Evolutionary conservation across 192 early-diverging fungal genomes (phyloP).

Genomic region (Linnemannia schmuckeri): DNA sequence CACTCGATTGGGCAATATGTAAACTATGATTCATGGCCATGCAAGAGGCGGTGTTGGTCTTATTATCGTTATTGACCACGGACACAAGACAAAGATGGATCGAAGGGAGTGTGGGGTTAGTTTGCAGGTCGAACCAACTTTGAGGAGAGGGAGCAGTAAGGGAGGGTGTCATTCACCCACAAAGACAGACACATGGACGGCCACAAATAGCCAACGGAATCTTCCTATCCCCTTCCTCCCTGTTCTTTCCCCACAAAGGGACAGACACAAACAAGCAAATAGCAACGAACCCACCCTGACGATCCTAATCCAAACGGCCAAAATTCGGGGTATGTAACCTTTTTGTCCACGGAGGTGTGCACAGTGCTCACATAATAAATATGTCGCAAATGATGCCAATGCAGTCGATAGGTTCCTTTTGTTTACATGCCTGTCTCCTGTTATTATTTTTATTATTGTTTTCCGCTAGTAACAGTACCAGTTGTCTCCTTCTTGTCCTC

Average conservation of each 20-base stretch:
- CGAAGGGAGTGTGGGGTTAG: background rate
- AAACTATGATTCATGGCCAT: background rate
- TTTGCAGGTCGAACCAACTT: background rate
- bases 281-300: background rate
- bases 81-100: background rate
- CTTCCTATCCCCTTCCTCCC: background rate
- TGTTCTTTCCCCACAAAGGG: background rate
- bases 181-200: too few species aligned
- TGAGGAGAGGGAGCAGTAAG: too few species aligned
- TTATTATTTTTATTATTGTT: background rate
- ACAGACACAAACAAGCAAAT: background rate
- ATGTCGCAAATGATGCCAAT: background rate
- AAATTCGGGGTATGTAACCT: background rate
- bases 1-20: background rate
- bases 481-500: background rate
- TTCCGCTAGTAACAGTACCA: too few species aligned
- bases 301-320: background rate
- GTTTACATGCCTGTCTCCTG: background rate
- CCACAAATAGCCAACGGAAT: background rate
- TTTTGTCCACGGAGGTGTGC: background rate
- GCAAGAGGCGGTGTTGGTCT: background rate
- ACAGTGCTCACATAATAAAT: background rate
- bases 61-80: background rate
- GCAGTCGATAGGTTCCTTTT: background rate
- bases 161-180: background rate